Evolutionary conservation across 306 rosid species (phyloP), one percentile per base, ranked within the genome.

Genomic region (Cucurbita argyrosperma): DNA sequence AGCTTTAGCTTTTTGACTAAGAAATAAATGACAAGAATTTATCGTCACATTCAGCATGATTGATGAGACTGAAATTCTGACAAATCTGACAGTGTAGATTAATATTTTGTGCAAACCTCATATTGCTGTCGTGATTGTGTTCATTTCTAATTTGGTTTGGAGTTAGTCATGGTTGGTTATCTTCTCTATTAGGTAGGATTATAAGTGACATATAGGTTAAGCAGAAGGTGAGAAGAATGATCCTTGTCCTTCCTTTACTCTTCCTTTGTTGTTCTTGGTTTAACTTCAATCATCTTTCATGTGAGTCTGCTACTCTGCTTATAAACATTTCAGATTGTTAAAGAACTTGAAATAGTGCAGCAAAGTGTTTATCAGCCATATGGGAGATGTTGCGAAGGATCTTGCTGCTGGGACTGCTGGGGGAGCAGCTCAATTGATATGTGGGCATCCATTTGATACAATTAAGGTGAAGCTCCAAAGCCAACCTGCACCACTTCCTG

Each of bases 401-500:
- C 92, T 95, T 38, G 68, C 97, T 16, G 84, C 99, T n/a, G 99
- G 97, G 63, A 95, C 97, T 15, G 10, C 87, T 71, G 99, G 99
- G 53, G 97, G 99, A 75, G 92, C 89, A 64, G 97, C 97, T 4
- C 97, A 91, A 80, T 81, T 95, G 83, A 78, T 95, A 78, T 78
- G 79, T 15, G 99, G 97, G 70, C 99, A 91, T 77, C 99, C 97
- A 23, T 95, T 95, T 65, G 99, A 95, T 85, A 95, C 99, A 76
- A 89, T 95, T 73, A 95, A 95, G 86, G 99, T 95, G 74, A 95
- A 95, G 83, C 97, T 95, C 60, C 99, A 91, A 87, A 95, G 99
- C 86, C 99, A 95, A 79, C 97, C 97, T 53, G 76, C 80, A 75
- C 89, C 97, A n/a, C 86, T 82, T 47, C 96, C 92, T 18, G 97